phyloP scores from a whole-genome alignment of 305 asterid genomes.

The Petunia hybrid region DNA sequence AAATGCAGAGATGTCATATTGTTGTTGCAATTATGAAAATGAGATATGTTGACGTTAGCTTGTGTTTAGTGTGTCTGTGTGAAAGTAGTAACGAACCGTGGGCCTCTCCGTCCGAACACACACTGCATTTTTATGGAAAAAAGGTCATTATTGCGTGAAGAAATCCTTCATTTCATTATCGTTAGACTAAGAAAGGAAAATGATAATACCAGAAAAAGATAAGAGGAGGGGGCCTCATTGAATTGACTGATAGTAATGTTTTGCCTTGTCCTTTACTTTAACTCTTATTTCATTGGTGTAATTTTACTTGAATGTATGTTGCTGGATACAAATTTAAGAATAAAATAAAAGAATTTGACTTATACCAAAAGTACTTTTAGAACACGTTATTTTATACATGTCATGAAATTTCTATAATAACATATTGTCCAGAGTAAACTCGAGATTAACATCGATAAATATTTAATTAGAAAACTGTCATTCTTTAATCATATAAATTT shows the following conservation, averaged over 20 bases:
- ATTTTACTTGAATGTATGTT: no score
- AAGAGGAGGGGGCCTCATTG: neutral
- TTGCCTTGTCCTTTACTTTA: neutral
- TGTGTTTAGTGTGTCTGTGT: neutral
- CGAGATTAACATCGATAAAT: no score
- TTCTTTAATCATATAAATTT: no score
- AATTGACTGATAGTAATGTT: neutral
- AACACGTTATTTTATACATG: no score
- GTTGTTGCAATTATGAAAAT: conserved; percentile 9
- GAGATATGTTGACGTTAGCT: neutral
- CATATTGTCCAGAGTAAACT: no score
- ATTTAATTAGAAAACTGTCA: no score
- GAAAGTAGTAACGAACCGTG: conserved; percentile 6
- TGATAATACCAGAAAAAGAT: neutral
- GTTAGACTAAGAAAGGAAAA: neutral
- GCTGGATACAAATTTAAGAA: no score
- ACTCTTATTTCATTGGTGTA: neutral
- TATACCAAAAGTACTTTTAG: no score
- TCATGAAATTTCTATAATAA: no score
- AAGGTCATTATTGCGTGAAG: neutral
- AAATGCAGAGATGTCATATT: neutral
- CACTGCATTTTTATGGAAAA: neutral
- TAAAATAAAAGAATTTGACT: no score
- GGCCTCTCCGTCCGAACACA: neutral
- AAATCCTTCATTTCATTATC: neutral